Evolutionary conservation across 495 filamentous ascomycete genomes (phyloP).

Genomic region (Aspergillus ellipticus): DNA sequence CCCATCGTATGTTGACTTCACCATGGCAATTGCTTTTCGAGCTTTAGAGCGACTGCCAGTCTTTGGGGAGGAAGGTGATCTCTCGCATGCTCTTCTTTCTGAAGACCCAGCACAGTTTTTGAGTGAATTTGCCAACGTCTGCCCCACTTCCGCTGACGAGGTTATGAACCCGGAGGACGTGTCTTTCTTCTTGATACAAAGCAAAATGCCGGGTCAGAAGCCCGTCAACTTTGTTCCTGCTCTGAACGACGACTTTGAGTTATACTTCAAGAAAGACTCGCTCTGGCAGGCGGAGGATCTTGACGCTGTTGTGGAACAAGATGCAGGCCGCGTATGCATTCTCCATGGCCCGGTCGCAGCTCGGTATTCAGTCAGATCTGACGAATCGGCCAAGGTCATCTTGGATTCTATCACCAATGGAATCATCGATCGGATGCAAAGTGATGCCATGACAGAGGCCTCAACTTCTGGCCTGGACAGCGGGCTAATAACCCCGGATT

Average conservation of each 20-base stretch:
- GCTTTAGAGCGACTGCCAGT: conserved; percentile 21
- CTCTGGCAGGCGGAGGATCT: conserved; percentile 43
- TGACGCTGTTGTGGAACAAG: conserved; percentile 34
- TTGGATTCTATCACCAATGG: conserved; percentile 23
- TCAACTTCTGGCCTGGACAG: background rate
- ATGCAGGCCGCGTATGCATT: conserved; percentile 36
- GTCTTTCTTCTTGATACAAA: conserved; percentile 27
- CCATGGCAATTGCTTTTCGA: conserved; percentile 25
- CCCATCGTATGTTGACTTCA: conserved; percentile 25
- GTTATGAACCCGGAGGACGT: conserved; percentile 32
- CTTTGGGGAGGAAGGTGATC: background rate
- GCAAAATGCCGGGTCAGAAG: conserved; percentile 27
- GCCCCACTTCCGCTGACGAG: conserved; percentile 19
- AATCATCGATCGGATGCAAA: conserved; percentile 13
- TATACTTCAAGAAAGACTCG: conserved; percentile 45
- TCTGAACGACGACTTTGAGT: conserved; percentile 39
- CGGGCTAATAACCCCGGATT: conserved; percentile 9
- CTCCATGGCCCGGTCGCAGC: conserved; percentile 40
- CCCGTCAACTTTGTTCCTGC: conserved; percentile 38
- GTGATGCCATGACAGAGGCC: conserved; percentile 1
- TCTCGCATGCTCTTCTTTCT: background rate
- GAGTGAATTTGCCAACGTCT: conserved; percentile 9
- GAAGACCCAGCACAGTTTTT: conserved; percentile 14
- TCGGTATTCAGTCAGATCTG: conserved; percentile 21
- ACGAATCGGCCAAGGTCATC: conserved; percentile 30